phyloP scores from a whole-genome alignment of 108 stramenopile species.

The Chaetoceros tenuissimus region DNA sequence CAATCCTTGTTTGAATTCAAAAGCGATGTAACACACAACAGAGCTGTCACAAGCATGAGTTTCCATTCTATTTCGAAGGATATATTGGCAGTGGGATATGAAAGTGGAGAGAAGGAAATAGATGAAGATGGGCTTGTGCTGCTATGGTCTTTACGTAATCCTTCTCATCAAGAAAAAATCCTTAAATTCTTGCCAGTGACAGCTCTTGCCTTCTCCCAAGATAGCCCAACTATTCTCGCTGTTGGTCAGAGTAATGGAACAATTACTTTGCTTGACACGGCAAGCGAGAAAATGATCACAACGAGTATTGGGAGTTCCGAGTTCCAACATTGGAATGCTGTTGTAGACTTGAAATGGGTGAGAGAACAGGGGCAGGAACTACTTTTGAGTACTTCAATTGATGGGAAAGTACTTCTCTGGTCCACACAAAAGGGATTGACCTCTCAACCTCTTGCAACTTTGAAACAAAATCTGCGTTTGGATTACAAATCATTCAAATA shows the following conservation, averaged over 20 bases:
- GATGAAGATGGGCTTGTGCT: background rate
- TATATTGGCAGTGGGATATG: background rate
- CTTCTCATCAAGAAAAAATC: background rate
- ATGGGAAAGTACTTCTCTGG: background rate
- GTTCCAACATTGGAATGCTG: background rate
- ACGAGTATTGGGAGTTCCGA: background rate
- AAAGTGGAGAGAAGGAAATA: background rate
- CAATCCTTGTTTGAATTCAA: background rate
- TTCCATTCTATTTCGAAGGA: background rate
- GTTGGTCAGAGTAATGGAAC: background rate
- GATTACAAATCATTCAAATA: too few relatives aligned
- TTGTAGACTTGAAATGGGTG: background rate
- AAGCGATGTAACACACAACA: background rate
- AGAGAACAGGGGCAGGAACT: background rate
- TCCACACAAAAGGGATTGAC: background rate
- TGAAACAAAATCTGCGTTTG: too few relatives aligned
- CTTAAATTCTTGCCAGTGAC: background rate
- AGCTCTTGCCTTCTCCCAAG: background rate
- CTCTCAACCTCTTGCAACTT: background rate
- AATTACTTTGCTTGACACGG: background rate
- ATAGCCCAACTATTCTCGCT: background rate
- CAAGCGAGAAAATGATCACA: background rate
- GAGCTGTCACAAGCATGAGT: background rate
- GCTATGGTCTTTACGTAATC: background rate
- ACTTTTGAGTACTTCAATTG: background rate